Percentiles rank a stretch among this genome's conserved stretches.
Conservation (phyloP, 768 basidiomycete genomes). For the Leucosporidium yakuticum region DNA sequence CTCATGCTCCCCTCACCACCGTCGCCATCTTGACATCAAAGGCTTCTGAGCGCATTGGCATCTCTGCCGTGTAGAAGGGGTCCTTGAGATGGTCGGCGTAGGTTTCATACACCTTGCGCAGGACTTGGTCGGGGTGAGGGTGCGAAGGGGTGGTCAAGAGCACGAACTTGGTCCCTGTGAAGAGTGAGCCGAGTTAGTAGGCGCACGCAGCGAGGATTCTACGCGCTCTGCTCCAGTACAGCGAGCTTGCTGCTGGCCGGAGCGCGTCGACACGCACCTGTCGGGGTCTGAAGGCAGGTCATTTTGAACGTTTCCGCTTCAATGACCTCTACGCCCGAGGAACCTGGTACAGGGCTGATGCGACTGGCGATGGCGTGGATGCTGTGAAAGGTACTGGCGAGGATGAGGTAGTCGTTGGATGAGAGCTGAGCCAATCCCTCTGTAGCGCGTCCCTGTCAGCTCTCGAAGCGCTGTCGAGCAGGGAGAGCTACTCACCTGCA, state of each 20-base stretch:
- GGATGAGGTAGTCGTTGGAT: constrained; percentile 89
- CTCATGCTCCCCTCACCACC: constrained; percentile 35
- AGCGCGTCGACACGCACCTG: constrained; percentile 56
- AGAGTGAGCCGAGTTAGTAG: background rate
- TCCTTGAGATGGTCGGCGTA: constrained; percentile 98
- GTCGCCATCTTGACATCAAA: constrained; percentile 58
- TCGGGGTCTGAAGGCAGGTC: constrained; percentile 79
- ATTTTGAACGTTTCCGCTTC: constrained; percentile 95
- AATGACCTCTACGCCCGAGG: constrained; percentile 89
- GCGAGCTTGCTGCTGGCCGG: too few relatives aligned
- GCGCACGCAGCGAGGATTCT: background rate
- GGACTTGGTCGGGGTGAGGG: constrained; percentile 59
- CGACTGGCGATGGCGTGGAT: constrained; percentile 97
- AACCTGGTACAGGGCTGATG: constrained; percentile 64
- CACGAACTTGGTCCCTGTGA: constrained; percentile 87
- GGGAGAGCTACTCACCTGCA: constrained; percentile 54
- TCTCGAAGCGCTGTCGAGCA: background rate
- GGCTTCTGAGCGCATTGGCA: constrained; percentile 88
- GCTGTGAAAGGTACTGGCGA: constrained; percentile 93
- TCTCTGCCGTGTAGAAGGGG: constrained; percentile 98
- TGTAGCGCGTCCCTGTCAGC: constrained; percentile 41
- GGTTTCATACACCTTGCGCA: constrained; percentile 83
- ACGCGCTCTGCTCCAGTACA: too few relatives aligned
- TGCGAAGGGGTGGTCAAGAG: constrained; percentile 70
- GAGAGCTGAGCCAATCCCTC: constrained; percentile 86